phyloP scores from a whole-genome alignment of 345 rosid genomes.

The Anacardium occidentale region DNA sequence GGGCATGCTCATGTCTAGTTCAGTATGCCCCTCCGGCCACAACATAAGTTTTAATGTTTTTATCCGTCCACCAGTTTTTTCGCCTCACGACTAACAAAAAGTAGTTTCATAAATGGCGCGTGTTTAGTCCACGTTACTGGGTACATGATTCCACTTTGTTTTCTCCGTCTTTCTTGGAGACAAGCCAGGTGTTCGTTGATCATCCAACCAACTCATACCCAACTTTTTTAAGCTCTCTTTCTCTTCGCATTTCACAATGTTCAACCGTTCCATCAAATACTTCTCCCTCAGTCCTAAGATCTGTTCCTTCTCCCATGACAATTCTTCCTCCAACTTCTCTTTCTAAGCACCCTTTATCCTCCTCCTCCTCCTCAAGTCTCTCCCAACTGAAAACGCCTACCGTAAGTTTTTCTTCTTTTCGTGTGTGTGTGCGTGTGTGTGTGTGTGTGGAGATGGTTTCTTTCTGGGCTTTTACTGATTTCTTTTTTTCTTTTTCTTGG shows the following conservation, averaged over 20 bases:
- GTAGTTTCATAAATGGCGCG: too few relatives aligned
- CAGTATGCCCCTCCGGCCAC: too few relatives aligned
- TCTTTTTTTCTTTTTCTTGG: too few relatives aligned
- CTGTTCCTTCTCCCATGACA: neutral
- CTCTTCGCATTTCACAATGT: too few relatives aligned
- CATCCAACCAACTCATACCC: constrained; percentile 20
- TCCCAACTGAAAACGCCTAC: neutral
- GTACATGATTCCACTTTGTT: constrained; percentile 29
- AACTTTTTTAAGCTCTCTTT: neutral
- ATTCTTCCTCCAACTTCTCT: neutral
- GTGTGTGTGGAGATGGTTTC: neutral
- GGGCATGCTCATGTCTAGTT: too few relatives aligned
- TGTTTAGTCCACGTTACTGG: neutral
- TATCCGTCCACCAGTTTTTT: too few relatives aligned
- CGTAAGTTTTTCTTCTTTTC: neutral
- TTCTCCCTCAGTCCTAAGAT: neutral
- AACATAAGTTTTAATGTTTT: too few relatives aligned
- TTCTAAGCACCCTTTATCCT: constrained; percentile 1
- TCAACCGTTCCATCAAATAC: neutral
- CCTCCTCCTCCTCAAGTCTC: neutral
- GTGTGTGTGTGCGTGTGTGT: neutral
- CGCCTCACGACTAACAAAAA: too few relatives aligned
- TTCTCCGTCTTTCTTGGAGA: constrained; percentile 69
- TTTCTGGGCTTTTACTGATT: constrained; percentile 15
- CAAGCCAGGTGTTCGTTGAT: constrained; percentile 18